A percentile compares a stretch with the other conserved stretches of the same genome.
Conservation (phyloP, 108 stramenopile species). For the Aurantiochytrium sp. region DNA sequence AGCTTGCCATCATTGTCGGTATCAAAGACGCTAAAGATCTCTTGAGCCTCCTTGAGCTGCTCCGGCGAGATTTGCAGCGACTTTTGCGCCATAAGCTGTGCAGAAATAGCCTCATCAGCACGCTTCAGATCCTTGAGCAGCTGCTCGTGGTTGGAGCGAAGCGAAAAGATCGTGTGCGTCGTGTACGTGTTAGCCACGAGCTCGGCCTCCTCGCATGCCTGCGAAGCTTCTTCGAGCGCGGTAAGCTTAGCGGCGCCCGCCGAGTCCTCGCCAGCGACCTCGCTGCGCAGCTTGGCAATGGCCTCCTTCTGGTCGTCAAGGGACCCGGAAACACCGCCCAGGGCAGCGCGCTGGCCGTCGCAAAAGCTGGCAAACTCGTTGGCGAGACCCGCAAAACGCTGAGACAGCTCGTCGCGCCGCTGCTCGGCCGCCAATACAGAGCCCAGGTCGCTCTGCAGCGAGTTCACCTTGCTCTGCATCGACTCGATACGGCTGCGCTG, state of each 20-base stretch:
- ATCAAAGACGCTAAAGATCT: not conserved
- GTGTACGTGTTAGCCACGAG: constrained; percentile 19
- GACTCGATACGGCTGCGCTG: not conserved
- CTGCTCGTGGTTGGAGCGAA: constrained; percentile 7
- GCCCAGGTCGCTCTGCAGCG: not conserved
- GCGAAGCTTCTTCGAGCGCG: not conserved
- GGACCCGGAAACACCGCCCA: not conserved
- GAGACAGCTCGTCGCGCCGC: not conserved
- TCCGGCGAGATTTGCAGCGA: not conserved
- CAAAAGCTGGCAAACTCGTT: not conserved
- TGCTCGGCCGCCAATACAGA: not conserved
- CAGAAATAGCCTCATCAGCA: not conserved
- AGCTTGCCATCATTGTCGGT: not conserved
- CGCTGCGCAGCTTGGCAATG: not conserved
- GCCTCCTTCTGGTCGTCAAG: not conserved
- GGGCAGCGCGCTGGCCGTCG: not conserved
- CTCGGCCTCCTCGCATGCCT: constrained; percentile 2
- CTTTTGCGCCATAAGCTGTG: constrained; percentile 2
- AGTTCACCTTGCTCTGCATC: not conserved
- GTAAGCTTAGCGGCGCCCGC: not conserved
- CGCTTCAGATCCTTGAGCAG: constrained; percentile 16
- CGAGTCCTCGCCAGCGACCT: not conserved
- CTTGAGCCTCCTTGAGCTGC: constrained; percentile 12
- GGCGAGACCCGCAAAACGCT: not conserved
- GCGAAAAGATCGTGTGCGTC: constrained; percentile 1